Base-by-base conservation (phyloP, 2,329 filamentous ascomycete species). In the Aspergillus persii region DNA sequence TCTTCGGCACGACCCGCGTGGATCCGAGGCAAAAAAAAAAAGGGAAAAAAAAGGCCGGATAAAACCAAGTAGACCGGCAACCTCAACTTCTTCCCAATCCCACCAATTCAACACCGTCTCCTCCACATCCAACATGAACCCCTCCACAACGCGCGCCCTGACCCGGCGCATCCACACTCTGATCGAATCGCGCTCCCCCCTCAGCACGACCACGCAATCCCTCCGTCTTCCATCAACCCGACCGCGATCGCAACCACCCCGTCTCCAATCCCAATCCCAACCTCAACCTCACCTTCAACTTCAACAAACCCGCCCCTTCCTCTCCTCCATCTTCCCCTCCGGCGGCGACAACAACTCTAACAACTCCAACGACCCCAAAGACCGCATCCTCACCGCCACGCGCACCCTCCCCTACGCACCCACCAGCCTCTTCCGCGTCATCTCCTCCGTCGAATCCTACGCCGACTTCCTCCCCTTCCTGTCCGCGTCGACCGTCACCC, bases 401-500 rank as follows among this genome's bases (percentile, higher is more conserved):
- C 89, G 92, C 61, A 89, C 83, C 3, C 88, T 98, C 12, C 89
- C 90, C 12, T 96, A 96, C 80, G 79, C 87, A 0, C 80, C 86
- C 33, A 69, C 76, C 4, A 81, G 86, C 1, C 87, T 99, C 67
- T 99, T 95, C 84, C 81, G 83, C 66, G 84, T 97, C 56, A 93
- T 99, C 74, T 87, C 92, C 77, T 92, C 97, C 76, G 87, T 99
- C 64, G 86, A 91, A 75, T 86, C 86, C 63, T 99, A 99, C 84
- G 81, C 84, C 41, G 75, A 81, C 65, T 99, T 98, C 81, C 86
- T 99, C n/a, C 95, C 95, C 9, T 97, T 96, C 83, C 96, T 94
- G 78, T 84, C 86, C 48, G 81, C 81, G 50, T 93, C 90, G 41
- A 84, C 82, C 61, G 92, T 98, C 46, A 96, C 92, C 1, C 81